phyloP scores from a whole-genome alignment of 2,329 filamentous ascomycete genomes.

The Davidsoniella australis region DNA sequence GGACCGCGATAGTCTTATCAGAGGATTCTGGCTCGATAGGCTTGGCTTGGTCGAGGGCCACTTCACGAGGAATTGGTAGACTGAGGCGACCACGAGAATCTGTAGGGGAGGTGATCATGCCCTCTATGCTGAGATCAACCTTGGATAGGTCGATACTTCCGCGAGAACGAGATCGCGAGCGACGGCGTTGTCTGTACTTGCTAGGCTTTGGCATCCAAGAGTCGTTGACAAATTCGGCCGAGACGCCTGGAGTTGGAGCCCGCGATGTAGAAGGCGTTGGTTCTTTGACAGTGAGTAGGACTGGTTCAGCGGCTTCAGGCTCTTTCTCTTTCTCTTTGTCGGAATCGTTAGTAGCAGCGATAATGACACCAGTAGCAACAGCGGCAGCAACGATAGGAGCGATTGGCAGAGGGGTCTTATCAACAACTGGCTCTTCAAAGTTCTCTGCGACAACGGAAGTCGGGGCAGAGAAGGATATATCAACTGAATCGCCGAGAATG shows the following conservation, averaged over 20 bases:
- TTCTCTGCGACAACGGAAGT: constrained; percentile 13
- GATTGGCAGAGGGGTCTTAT: not conserved
- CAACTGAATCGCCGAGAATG: constrained; percentile 1
- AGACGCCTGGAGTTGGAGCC: constrained; percentile 4
- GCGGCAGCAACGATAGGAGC: not conserved
- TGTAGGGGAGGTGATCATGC: constrained; percentile 5
- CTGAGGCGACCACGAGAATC: constrained; percentile 6
- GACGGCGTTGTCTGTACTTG: constrained; percentile 4
- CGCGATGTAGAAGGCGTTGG: constrained; percentile 11
- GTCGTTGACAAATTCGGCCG: constrained; percentile 9
- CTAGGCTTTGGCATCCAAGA: constrained; percentile 8
- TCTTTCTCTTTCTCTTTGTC: not conserved
- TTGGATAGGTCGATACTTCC: constrained; percentile 1
- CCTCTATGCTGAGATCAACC: not conserved
- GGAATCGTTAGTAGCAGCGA: not conserved
- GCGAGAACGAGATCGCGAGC: constrained; percentile 6
- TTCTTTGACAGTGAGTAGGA: constrained; percentile 9
- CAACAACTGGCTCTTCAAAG: not conserved
- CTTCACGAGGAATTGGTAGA: not conserved
- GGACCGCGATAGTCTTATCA: not conserved
- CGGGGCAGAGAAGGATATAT: constrained; percentile 7
- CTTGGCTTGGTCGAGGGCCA: not conserved
- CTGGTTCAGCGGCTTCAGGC: not conserved
- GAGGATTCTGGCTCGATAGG: not conserved
- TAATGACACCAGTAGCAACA: not conserved